These are phyloP conservation scores for Dendrocalamus sinicus DNA, from an alignment of 176 grass and related monocot genomes.

Conservation along the genomic window DNA sequence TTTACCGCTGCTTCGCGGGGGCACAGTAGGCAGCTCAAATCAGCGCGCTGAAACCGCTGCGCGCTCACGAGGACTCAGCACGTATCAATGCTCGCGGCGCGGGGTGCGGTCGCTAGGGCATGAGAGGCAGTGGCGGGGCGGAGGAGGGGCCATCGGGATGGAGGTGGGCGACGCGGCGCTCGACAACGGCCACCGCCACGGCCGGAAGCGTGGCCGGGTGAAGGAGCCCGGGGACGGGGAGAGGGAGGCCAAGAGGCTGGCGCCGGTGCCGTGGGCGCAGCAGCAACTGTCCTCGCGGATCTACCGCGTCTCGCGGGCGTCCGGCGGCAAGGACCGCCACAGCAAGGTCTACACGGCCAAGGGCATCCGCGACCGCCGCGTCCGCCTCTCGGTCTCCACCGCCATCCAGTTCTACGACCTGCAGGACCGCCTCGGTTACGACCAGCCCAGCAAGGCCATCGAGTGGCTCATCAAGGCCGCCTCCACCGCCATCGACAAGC, in stretches of 20 bases:
- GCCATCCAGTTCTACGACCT: conserved; percentile 97
- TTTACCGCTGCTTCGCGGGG: background rate
- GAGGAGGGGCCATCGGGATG: conserved; percentile 31
- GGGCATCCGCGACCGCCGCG: conserved; percentile 84
- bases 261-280: conserved; percentile 35
- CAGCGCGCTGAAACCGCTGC: background rate
- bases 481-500: conserved; percentile 70
- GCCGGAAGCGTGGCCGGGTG: conserved; percentile 32
- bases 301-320: conserved; percentile 70
- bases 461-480: conserved; percentile 93
- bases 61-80: background rate
- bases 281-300: conserved; percentile 69
- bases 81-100: conserved; percentile 23
- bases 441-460: conserved; percentile 91
- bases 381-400: conserved; percentile 75
- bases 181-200: background rate
- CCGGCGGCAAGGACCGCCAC: conserved; percentile 84
- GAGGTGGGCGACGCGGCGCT: conserved; percentile 32
- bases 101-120: conserved; percentile 17
- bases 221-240: background rate
- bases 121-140: background rate
- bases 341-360: conserved; percentile 96
- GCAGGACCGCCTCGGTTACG: conserved; percentile 76
- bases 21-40: background rate
- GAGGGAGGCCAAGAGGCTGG: conserved; percentile 35